phyloP scores from a whole-genome alignment of 164 flowering plant genomes.

The Brasenia schreberi region DNA sequence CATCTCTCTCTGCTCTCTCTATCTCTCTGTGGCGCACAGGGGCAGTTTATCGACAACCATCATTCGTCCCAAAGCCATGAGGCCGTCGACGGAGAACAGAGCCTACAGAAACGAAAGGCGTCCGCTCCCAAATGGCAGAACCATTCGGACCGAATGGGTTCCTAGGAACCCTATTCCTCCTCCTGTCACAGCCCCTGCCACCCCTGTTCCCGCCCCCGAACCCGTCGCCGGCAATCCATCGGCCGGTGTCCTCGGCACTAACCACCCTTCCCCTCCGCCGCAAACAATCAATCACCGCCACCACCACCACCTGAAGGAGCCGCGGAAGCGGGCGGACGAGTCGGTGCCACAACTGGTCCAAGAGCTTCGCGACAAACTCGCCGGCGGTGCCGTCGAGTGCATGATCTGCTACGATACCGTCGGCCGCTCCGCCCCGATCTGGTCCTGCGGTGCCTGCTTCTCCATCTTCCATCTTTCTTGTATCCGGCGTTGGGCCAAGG shows the following conservation, averaged over 20 bases:
- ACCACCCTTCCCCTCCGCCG: not conserved
- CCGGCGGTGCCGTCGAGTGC: conserved; percentile 68
- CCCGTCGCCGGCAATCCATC: not conserved
- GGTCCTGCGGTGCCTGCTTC: conserved; percentile 95
- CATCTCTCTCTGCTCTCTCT: not conserved
- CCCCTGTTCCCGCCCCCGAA: not conserved
- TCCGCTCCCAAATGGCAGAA: not conserved
- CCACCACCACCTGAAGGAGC: not conserved
- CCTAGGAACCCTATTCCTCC: not conserved
- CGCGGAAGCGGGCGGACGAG: not conserved
- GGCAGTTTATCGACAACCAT: not conserved
- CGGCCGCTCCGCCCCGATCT: conserved; percentile 62
- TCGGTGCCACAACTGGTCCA: conserved; percentile 66
- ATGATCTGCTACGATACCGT: conserved; percentile 99
- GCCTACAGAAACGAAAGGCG: no score
- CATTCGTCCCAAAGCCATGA: not conserved
- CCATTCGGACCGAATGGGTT: not conserved
- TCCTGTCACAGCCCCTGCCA: not conserved
- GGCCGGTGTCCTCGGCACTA: not conserved
- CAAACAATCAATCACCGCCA: not conserved
- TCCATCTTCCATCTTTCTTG: conserved; percentile 79
- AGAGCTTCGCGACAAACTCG: conserved; percentile 81
- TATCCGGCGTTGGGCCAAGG: conserved; percentile 91
- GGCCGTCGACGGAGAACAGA: not conserved
- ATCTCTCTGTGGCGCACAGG: not conserved